Percentiles rank a stretch among this genome's conserved stretches.
phyloP scores from a whole-genome alignment of 352 stramenopile species.

The Phytophthora ramorum region DNA sequence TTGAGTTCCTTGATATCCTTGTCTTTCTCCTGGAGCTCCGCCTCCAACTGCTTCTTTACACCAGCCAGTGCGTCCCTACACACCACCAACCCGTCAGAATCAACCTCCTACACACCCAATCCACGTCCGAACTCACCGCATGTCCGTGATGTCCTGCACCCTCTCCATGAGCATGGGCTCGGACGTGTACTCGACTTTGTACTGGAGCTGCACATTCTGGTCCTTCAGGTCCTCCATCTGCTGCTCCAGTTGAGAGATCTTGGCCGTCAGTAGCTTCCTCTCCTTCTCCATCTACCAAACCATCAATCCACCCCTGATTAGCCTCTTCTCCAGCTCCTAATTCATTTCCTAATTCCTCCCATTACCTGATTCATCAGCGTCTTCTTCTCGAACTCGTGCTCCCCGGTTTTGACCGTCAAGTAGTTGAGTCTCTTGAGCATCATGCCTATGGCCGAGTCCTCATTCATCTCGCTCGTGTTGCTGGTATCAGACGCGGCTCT shows the following conservation, averaged over 20 bases:
- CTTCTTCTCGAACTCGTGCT: constrained; percentile 91
- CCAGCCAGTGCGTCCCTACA: constrained; percentile 62
- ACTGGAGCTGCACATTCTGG: constrained; percentile 86
- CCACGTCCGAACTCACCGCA: constrained; percentile 43
- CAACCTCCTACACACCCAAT: not conserved
- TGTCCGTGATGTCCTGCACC: constrained; percentile 82
- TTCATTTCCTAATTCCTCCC: not conserved
- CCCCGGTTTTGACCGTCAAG: constrained; percentile 85
- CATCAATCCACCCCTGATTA: constrained; percentile 1
- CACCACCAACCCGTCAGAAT: constrained; percentile 1
- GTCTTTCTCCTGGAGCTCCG: constrained; percentile 75
- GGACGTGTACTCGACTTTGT: constrained; percentile 84
- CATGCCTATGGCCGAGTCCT: constrained; percentile 72
- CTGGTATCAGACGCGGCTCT: constrained; percentile 3
- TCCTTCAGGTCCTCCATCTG: constrained; percentile 78
- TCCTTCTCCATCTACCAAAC: constrained; percentile 79
- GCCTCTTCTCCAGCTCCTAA: not conserved
- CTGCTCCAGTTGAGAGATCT: constrained; percentile 56
- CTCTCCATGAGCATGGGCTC: constrained; percentile 86
- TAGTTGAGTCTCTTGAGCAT: constrained; percentile 81
- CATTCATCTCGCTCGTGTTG: constrained; percentile 27
- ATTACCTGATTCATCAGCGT: constrained; percentile 74
- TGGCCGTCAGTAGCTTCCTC: constrained; percentile 47
- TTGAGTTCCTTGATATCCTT: constrained; percentile 50
- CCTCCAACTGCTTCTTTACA: constrained; percentile 76